Evolutionary conservation across 2,329 filamentous ascomycete species (phyloP), one percentile per base, ranked within the genome.

Genomic region (Hypoxylon sp.): DNA sequence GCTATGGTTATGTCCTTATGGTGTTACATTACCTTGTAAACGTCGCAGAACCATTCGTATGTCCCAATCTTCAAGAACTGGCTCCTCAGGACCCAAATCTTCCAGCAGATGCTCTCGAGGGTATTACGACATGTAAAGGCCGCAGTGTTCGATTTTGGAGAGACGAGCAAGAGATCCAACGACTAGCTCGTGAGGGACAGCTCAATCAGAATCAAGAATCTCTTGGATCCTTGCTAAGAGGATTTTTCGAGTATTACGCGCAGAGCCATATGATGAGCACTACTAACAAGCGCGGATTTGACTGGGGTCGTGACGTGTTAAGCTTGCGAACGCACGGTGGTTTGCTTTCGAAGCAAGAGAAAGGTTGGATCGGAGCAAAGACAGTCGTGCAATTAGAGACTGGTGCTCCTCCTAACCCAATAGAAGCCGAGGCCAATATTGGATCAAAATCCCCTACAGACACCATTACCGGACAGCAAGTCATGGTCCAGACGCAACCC

Each of bases 1-100:
- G 92, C 72, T 97, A 97, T 75, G 94, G 94, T 54, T 98, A 95
- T 79, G 93, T 96, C 4, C 82, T 97, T 42, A 97, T 98, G 94
- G 90, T 97, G 3, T 83, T 97, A 14, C 94, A 98, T 80, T 97
- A 95, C 76, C 87, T 97, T 29, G 89, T 96, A 75, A 97, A 97
- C 73, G 80, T 97, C 57, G 92, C 88, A 0, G 84, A 88, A 52
- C 94, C 94, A 0, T 93, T 94, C 59, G 92, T 98, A 17, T 90
- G 93, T 64, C 93, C 92, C 0, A 97, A 98, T 75, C 85, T 98
- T 1, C 94, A 97, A 76, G 80, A 85, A 60, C 83, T 86, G 8
- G 82, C 82, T 10, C 80, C 80, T 42, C 77, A 76, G 13, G 74
- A 79, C 24, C 78, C 78, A 1, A 70, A 81, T 63, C 78, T 84